Base-by-base conservation (phyloP, 2,329 filamentous ascomycete species). In the Diaporthe nobilis region DNA sequence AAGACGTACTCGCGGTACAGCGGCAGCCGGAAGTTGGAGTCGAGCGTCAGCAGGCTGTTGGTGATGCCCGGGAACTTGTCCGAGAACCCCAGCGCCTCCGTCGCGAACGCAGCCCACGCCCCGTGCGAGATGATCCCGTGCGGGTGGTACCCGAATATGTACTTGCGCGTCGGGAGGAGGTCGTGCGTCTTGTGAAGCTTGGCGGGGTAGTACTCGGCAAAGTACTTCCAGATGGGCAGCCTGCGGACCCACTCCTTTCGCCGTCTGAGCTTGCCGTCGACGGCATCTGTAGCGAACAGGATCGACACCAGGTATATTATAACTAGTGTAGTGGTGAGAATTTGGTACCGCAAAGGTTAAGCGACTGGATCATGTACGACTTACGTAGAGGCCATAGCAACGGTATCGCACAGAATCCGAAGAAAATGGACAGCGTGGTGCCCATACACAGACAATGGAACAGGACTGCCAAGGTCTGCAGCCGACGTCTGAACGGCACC, bases 101-200 rank as follows among this genome's bases (percentile, higher is more conserved):
- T 98, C 5, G 90, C 94, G 81, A 98, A 98, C 7, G 96, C 94
- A 7, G 92, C 94, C 86, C 96, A 98, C 0, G 96, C 96, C n/a
- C 96, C 97, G 80, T 98, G 95, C 7, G 94, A 97, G 81, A 99
- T 98, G 84, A 99, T 98, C 34, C 97, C 96, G 82, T 99, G 97
- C 0, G 97, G 97, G 81, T 98, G 97, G 84, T 98, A 98, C 60
- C 96, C 96, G 80, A 99, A 95, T 78, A 99, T 95, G 86, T 98
- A 99, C 85, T 98, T 98, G 77, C 95, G 90, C 1, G 93, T 95
- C 0, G 95, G 90, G 31, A 94, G 90, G 9, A 99, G 90, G 74
- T 93, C 89, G 78, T 94, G 90, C 5, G 95, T 97, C 78, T 97
- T 95, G 86, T 98, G 95, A 53, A 99, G 89, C 74, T 90, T 91